These are phyloP conservation scores for Aciculosporium take DNA, from an alignment of 2,329 filamentous ascomycete species.

Conservation along the genomic window DNA sequence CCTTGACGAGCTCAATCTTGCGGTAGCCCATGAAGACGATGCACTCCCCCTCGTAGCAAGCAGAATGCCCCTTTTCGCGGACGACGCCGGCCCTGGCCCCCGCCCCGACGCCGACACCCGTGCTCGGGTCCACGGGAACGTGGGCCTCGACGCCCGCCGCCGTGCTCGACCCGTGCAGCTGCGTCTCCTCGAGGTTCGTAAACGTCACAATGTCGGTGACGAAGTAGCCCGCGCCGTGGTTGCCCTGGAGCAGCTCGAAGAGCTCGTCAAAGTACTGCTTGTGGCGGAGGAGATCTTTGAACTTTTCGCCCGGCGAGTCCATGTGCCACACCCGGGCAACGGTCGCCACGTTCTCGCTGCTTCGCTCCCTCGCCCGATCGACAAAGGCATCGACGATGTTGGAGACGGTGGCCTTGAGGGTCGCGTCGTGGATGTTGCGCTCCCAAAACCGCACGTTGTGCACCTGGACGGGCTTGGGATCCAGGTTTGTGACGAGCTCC, in stretches of 20 bases:
- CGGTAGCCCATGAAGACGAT: conserved; percentile 17
- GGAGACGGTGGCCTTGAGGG: conserved; percentile 13
- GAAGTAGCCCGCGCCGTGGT: conserved; percentile 15
- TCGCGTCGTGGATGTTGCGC: conserved; percentile 13
- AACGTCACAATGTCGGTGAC: conserved; percentile 16
- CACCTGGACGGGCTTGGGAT: conserved; percentile 15
- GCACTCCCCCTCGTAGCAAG: conserved; percentile 14
- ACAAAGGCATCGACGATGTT: conserved; percentile 15
- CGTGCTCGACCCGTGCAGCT: conserved; percentile 4
- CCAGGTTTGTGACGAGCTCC: conserved; percentile 13
- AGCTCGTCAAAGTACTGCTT: conserved; percentile 16
- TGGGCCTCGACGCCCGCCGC: conserved; percentile 9
- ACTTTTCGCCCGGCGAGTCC: conserved; percentile 17
- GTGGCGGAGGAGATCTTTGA: conserved; percentile 15
- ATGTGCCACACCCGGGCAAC: conserved; percentile 18
- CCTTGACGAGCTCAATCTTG: conserved; percentile 15
- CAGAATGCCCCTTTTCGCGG: conserved; percentile 12
- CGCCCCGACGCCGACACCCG: conserved; percentile 10
- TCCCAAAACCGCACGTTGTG: conserved; percentile 16
- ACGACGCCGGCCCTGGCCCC: conserved; percentile 9
- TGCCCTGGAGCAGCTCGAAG: conserved; percentile 13
- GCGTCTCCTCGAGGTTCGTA: conserved; percentile 12
- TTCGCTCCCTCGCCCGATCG: conserved; percentile 11
- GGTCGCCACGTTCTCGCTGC: conserved; percentile 12
- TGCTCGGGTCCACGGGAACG: conserved; percentile 11